Conservation (phyloP, 1,284 basidiomycete species). For the Ustilago esculenta region DNA sequence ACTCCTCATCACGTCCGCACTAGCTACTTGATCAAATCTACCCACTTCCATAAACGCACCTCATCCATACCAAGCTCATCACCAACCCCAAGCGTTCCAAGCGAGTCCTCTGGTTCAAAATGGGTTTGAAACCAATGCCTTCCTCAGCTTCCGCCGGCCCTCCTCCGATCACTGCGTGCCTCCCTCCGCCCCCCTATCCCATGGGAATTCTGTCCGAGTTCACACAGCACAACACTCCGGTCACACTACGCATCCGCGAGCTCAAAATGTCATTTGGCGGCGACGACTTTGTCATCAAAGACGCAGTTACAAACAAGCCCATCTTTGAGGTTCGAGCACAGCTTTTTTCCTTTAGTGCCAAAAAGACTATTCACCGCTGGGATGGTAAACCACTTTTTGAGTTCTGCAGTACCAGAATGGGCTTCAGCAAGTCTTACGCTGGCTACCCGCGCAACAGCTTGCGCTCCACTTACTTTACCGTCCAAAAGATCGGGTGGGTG, state of each 20-base stretch:
- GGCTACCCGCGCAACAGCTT: neutral
- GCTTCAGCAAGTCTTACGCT: neutral
- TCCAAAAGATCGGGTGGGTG: slow-evolving; percentile 20
- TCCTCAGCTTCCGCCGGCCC: no score
- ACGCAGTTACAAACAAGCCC: slow-evolving; percentile 19
- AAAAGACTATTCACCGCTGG: slow-evolving; percentile 22
- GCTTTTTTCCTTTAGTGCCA: slow-evolving; percentile 23
- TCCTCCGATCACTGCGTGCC: no score
- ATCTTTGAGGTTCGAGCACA: slow-evolving; percentile 38
- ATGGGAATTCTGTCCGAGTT: slow-evolving; percentile 35
- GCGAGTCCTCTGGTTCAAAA: no score
- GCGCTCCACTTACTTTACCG: no score
- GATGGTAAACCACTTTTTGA: slow-evolving; percentile 11
- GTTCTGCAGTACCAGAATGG: neutral
- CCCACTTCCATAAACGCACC: no score
- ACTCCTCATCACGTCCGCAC: no score
- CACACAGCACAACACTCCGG: slow-evolving; percentile 29
- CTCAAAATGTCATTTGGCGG: slow-evolving; percentile 17
- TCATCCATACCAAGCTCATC: no score
- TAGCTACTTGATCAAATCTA: no score
- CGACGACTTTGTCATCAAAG: slow-evolving; percentile 51
- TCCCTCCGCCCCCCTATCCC: slow-evolving; percentile 25
- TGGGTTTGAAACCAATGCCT: no score
- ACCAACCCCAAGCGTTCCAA: no score
- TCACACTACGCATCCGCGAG: slow-evolving; percentile 43